Base-by-base conservation (phyloP, 805 yeast genomes). In the Lipomyces sp. region DNA sequence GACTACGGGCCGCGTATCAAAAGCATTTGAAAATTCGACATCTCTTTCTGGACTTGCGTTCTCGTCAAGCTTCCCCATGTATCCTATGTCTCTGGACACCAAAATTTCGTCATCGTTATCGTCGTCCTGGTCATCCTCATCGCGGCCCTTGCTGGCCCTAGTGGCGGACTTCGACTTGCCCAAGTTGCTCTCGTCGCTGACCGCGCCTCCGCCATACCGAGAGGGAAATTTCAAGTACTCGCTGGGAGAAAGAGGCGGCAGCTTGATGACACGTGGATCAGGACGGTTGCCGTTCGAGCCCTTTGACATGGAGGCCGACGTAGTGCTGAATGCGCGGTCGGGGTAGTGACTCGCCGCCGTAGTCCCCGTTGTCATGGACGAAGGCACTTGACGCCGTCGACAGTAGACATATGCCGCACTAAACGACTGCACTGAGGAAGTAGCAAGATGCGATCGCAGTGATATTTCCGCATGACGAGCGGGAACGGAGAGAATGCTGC, bases 1-100 rank as follows among this genome's bases (percentile, higher is more conserved):
- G 16, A 45, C 33, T 4, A 22, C 43, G 10, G 47, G 39, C 24
- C 39, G 29, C 14, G 37, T 32, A 29, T 39, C 16, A 23, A 48
- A 29, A 5, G 40, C 34, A 23, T 36, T 41, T 23, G 43, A 23
- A 19, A 32, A 11, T 22, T 32, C 39, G 14, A 32, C 16, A 6
- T 39, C 34, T 5, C 34, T 19, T 3, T 19, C 18, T 3, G 39
- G 14, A 23, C n/a, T 18, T 14, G 33, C 14, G 1, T 13, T 11
- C 7, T 39, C 40, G 16, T 16, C 34, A 7, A 26, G 32, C 14
- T 39, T 37, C 24, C 11, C 32, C 21, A 18, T 28, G 23, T 39
- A 40, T 16, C 23, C 24, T 7, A 46, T 4, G n/a, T 35, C 40
- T 13, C 36, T 31, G 7, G 29, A 2, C 5, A 34, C 45, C 4